Percentiles rank a stretch among this genome's conserved stretches.
These are phyloP conservation scores for Coniosporium tulheliwenetii DNA, from an alignment of 2,329 filamentous ascomycete genomes.

Conservation along the genomic window DNA sequence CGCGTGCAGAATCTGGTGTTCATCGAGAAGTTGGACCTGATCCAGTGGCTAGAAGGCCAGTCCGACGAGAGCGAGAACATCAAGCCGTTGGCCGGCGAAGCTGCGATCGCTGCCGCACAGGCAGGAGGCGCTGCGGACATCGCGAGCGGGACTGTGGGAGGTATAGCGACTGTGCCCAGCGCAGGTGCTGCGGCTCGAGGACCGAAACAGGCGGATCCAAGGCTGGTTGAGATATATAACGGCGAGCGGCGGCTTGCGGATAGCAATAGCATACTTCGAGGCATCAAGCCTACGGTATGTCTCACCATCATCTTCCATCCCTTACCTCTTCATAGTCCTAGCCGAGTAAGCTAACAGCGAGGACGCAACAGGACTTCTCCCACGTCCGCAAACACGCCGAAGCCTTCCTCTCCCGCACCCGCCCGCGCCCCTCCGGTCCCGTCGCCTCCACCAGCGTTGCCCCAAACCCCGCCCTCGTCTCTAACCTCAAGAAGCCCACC, in stretches of 20 bases:
- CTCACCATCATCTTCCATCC: neutral
- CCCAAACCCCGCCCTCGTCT: conserved; percentile 17
- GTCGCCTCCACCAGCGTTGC: conserved; percentile 9
- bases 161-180: conserved; percentile 18
- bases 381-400: conserved; percentile 76
- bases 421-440: conserved; percentile 34
- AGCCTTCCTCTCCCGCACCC: conserved; percentile 49
- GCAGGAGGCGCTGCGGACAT: conserved; percentile 31
- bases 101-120: conserved; percentile 23
- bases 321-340: conserved; percentile 3
- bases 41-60: conserved; percentile 84
- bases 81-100: conserved; percentile 58
- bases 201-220: conserved; percentile 59
- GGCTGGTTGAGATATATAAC: conserved; percentile 76
- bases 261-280: conserved; percentile 73
- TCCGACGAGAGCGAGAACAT: conserved; percentile 89
- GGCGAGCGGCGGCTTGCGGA: conserved; percentile 86
- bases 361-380: conserved; percentile 71
- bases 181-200: conserved; percentile 18
- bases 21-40: conserved; percentile 78
- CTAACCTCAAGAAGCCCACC: conserved; percentile 23
- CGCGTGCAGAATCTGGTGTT: conserved; percentile 81
- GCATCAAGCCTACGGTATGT: conserved; percentile 74
- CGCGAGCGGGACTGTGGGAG: conserved; percentile 12
- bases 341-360: conserved; percentile 1